phyloP scores from a whole-genome alignment of 139 green algal species.

The Chloropicon primus region DNA sequence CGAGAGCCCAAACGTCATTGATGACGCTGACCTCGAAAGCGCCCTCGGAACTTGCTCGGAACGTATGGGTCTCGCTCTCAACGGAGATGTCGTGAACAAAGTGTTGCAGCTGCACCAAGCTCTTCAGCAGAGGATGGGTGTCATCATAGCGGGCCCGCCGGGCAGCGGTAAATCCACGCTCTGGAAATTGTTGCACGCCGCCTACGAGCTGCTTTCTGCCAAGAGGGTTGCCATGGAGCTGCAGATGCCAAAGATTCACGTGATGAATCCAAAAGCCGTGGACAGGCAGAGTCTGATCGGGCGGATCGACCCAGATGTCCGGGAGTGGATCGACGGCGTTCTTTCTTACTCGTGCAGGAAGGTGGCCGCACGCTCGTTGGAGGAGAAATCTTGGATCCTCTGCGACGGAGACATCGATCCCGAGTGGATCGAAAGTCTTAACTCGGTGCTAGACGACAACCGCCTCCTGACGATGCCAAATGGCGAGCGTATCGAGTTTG shows the following conservation, averaged over 20 bases:
- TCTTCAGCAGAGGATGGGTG: constrained; percentile 62
- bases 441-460: constrained; percentile 74
- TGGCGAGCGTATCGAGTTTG: constrained; percentile 73
- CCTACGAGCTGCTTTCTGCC: constrained; percentile 20
- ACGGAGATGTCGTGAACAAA: constrained; percentile 33
- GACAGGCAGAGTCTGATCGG: constrained; percentile 34
- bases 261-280: constrained; percentile 68
- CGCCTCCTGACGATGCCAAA: constrained; percentile 66
- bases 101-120: constrained; percentile 61
- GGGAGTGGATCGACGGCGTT: constrained; percentile 70
- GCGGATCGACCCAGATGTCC: constrained; percentile 63
- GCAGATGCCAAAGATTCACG: constrained; percentile 22
- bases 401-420: constrained; percentile 77
- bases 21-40: constrained; percentile 14
- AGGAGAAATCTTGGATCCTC: constrained; percentile 66
- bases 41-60: constrained; percentile 26
- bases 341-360: constrained; percentile 29
- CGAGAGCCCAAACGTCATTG: constrained; percentile 9
- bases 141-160: constrained; percentile 66
- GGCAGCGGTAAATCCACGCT: constrained; percentile 66
- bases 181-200: constrained; percentile 31
- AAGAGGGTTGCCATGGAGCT: background rate
- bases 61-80: background rate
- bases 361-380: constrained; percentile 33
- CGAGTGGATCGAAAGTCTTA: constrained; percentile 80